Base-by-base conservation (phyloP, 2,329 filamentous ascomycete species). In the Taxawa tesnikishii region DNA sequence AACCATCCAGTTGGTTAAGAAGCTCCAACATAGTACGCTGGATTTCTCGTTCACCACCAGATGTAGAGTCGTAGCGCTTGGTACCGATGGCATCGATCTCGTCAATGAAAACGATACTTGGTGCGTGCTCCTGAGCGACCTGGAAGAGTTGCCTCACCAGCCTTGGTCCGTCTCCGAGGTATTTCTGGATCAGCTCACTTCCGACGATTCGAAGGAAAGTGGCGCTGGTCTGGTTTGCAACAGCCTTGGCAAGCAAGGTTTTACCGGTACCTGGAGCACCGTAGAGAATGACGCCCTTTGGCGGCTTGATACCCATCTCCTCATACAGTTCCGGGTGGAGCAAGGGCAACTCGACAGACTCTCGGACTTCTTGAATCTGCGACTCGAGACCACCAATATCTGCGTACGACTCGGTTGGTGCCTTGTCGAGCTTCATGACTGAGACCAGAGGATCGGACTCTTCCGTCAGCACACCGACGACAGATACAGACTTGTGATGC, bases 291-390 rank as follows among this genome's bases (percentile, higher is more conserved):
- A 98, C 90, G 70, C 90, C 90, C 72, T 98, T 98, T 39, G 90
- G 90, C 4, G 90, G 90, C 62, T 98, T 98, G 70, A 98, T 96
- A 52, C 90, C 90, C 90, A 98, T 98, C 67, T 98, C 90, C 60
- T 98, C 90, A 61, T 98, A 98, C 32, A 98, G 66, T 61, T 98
- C 90, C 0, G 90, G 90, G 55, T 98, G 90, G 38, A 98, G 68
- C 41, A 98, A 68, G 4, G 90, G 90, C 49, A 98, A 62, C 63
- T 98, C 90, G 36, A 98, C 90, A 2, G 90, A 93, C 65, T 98
- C 90, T 45, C 90, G 73, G 28, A 98, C 90, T 63, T 98, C 90
- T 55, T 98, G 90, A 38, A 98, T 98, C 58, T 98, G 90, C 37
- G 73, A 63, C 59, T 98, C 90, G 45, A 98, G 59, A 56, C 90